These are phyloP conservation scores for Sanghuangporus sanghuang DNA, from an alignment of 1,284 basidiomycete species.

Conservation along the genomic window DNA sequence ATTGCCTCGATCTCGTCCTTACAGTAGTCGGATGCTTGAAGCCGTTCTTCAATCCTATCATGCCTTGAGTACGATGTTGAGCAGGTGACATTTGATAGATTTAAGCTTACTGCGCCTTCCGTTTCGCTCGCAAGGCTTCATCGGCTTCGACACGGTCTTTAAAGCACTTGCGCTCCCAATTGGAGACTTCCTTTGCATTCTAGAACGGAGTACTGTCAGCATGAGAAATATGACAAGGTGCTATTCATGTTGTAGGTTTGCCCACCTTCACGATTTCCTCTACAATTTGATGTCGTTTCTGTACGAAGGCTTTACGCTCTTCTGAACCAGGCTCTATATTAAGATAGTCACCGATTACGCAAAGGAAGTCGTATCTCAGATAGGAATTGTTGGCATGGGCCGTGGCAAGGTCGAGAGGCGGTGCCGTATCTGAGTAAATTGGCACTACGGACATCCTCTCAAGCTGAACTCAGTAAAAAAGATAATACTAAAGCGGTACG, in stretches of 20 bases:
- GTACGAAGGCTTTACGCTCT: background rate
- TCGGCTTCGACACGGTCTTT: background rate
- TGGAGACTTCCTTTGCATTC: background rate
- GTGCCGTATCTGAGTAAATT: no score
- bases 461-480: background rate
- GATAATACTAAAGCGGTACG: background rate
- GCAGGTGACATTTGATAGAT: background rate
- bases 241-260: no score
- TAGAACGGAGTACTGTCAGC: background rate
- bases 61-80: background rate
- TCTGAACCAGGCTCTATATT: background rate
- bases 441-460: no score
- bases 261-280: background rate
- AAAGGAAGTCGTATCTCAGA: background rate
- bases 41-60: background rate
- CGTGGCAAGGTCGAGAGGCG: background rate
- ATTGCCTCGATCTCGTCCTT: background rate
- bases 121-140: background rate
- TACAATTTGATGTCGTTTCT: background rate
- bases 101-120: background rate
- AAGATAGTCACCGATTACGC: background rate
- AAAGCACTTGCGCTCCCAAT: background rate
- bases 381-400: background rate
- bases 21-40: background rate
- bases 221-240: background rate